These are phyloP conservation scores for Blastomyces percursus DNA, from an alignment of 2,329 filamentous ascomycete species.

Conservation along the genomic window DNA sequence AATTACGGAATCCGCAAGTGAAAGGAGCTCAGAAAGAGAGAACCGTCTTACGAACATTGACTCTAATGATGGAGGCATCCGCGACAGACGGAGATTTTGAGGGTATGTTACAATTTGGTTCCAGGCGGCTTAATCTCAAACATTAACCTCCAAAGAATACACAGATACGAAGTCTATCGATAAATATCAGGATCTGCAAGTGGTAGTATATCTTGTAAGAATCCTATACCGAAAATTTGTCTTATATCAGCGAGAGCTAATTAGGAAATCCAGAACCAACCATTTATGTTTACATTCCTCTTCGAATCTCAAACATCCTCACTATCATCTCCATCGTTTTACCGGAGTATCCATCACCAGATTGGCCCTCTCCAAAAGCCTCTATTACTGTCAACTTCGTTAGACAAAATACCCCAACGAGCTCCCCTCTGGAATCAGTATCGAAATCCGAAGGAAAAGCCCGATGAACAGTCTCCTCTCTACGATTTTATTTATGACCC, in stretches of 20 bases:
- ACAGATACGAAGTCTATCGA: not conserved
- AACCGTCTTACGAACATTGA: constrained; percentile 28
- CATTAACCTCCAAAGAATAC: not conserved
- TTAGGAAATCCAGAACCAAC: constrained; percentile 22
- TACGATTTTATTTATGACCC: constrained; percentile 54
- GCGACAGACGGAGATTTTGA: constrained; percentile 10
- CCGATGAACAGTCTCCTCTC: constrained; percentile 35
- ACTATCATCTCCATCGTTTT: constrained; percentile 34
- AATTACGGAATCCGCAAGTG: not conserved
- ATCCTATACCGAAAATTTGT: not conserved
- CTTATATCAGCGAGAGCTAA: not conserved
- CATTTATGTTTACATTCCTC: constrained; percentile 43
- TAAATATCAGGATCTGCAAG: constrained; percentile 19
- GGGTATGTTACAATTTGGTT: constrained; percentile 13
- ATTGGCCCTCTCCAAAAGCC: constrained; percentile 39
- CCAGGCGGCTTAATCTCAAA: not conserved
- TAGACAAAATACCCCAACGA: constrained; percentile 30
- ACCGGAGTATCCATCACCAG: constrained; percentile 40
- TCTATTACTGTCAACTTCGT: constrained; percentile 37
- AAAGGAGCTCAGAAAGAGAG: constrained; percentile 18
- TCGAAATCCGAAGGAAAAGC: constrained; percentile 24
- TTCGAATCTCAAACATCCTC: constrained; percentile 35
- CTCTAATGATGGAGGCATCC: constrained; percentile 22
- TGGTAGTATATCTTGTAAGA: constrained; percentile 35
- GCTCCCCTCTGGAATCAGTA: constrained; percentile 24